phyloP scores from a whole-genome alignment of 73 alveolate species.

The Paramecium sonneborni region DNA sequence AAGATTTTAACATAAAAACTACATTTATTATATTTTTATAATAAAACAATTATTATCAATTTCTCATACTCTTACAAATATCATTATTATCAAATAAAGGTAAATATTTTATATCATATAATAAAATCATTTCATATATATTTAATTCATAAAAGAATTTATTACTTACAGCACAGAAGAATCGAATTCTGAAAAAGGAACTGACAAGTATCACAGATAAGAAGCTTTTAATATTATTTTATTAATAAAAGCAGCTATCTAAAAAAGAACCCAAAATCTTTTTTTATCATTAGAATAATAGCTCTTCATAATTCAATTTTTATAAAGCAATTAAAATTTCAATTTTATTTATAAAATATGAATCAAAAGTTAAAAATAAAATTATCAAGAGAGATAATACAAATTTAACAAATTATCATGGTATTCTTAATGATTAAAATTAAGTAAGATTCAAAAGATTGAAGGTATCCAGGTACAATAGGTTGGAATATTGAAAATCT shows the following conservation, averaged over 20 bases:
- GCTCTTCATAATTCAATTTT: too few species aligned
- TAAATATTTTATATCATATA: too few species aligned
- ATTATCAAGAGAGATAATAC: too few species aligned
- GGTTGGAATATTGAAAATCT: not conserved
- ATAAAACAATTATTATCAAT: conserved; percentile 24
- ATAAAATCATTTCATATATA: too few species aligned
- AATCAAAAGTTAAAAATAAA: too few species aligned
- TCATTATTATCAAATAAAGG: too few species aligned
- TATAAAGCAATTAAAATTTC: too few species aligned
- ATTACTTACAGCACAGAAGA: too few species aligned
- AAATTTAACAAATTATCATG: not conserved
- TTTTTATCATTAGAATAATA: conserved; percentile 53
- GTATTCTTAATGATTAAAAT: not conserved
- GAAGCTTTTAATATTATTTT: not conserved
- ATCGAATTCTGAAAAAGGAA: too few species aligned
- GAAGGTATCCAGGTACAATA: not conserved
- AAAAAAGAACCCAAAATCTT: not conserved
- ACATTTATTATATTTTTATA: not conserved
- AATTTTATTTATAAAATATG: too few species aligned
- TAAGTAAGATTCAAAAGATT: not conserved
- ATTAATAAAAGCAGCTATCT: not conserved
- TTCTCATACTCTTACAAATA: too few species aligned
- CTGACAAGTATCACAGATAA: not conserved
- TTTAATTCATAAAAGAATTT: too few species aligned
- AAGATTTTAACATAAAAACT: not conserved